Percentiles rank a stretch among this genome's conserved stretches.
phyloP scores from a whole-genome alignment of 371 early-diverging fungal genomes.

The Zychaea mexicana region DNA sequence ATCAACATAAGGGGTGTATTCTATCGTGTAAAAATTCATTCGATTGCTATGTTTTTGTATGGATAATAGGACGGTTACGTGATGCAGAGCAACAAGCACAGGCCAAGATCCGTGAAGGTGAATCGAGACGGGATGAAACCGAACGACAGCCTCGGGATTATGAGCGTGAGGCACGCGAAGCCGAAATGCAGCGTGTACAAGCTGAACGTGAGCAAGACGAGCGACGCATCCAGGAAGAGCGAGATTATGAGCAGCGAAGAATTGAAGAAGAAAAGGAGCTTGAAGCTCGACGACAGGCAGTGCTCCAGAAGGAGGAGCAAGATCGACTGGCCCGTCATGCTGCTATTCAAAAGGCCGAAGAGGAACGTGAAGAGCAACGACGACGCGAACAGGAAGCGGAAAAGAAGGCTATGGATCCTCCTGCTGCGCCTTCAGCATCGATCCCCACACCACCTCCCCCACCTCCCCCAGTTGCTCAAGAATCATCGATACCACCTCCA shows the following conservation, averaged over 20 bases:
- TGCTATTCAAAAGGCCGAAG: constrained; percentile 36
- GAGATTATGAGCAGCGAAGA: constrained; percentile 23
- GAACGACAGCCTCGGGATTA: constrained; percentile 20
- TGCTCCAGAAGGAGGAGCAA: constrained; percentile 28
- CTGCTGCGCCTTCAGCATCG: constrained; percentile 4
- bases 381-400: constrained; percentile 15
- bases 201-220: constrained; percentile 24
- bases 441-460: neutral
- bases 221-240: constrained; percentile 16
- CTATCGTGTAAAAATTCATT: neutral
- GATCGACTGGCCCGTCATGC: constrained; percentile 21
- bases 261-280: constrained; percentile 13
- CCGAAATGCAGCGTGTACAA: neutral
- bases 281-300: constrained; percentile 15
- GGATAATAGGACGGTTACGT: constrained; percentile 30
- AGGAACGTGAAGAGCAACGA: constrained; percentile 27
- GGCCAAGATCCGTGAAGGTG: constrained; percentile 28
- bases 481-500: too few relatives aligned
- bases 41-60: neutral
- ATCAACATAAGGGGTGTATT: neutral
- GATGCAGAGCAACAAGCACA: constrained; percentile 44
- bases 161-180: neutral
- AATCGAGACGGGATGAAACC: constrained; percentile 25
- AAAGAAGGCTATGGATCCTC: neutral
- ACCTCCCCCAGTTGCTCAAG: neutral